These are phyloP conservation scores for Kodamaea arcana DNA, from an alignment of 1,139 yeast genomes.

Conservation along the genomic window DNA sequence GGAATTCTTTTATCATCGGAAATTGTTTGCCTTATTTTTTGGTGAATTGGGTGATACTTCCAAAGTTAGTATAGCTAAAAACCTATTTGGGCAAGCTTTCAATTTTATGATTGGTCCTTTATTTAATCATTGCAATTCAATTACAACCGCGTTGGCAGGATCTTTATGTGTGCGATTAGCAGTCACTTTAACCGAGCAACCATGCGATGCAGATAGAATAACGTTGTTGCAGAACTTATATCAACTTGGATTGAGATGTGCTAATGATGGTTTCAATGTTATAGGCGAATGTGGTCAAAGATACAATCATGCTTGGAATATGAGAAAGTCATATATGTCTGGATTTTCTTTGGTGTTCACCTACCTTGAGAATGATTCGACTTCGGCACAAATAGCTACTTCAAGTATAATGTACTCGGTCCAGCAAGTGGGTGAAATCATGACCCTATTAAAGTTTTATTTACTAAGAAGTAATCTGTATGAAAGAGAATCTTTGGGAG, in stretches of 20 bases:
- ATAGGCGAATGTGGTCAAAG: constrained; percentile 11
- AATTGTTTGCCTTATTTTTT: constrained; percentile 15
- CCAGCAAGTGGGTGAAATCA: constrained; percentile 7
- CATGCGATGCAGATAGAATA: constrained; percentile 3
- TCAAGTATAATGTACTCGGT: constrained; percentile 4
- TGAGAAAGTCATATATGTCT: constrained; percentile 11
- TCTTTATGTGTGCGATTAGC: constrained; percentile 9
- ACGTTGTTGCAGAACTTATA: constrained; percentile 1
- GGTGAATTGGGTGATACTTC: constrained; percentile 16
- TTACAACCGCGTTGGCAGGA: constrained; percentile 10
- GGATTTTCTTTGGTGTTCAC: constrained; percentile 9
- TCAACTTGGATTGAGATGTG: constrained; percentile 6
- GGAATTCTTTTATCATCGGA: constrained; percentile 24
- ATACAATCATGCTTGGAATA: constrained; percentile 19
- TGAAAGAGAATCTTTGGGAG: constrained; percentile 1
- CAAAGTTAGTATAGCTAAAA: constrained; percentile 6
- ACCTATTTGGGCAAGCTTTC: constrained; percentile 9
- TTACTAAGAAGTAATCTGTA: constrained; percentile 1
- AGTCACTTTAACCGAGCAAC: constrained; percentile 4
- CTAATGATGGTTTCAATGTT: constrained; percentile 6
- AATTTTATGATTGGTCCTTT: constrained; percentile 11
- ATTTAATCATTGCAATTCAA: constrained; percentile 8
- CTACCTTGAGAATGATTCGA: constrained; percentile 3
- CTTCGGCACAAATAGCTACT: constrained; percentile 2
- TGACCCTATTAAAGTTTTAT: constrained; percentile 3